phyloP scores from a whole-genome alignment of 1,284 basidiomycete genomes.

The Moniliophthora roreri region DNA sequence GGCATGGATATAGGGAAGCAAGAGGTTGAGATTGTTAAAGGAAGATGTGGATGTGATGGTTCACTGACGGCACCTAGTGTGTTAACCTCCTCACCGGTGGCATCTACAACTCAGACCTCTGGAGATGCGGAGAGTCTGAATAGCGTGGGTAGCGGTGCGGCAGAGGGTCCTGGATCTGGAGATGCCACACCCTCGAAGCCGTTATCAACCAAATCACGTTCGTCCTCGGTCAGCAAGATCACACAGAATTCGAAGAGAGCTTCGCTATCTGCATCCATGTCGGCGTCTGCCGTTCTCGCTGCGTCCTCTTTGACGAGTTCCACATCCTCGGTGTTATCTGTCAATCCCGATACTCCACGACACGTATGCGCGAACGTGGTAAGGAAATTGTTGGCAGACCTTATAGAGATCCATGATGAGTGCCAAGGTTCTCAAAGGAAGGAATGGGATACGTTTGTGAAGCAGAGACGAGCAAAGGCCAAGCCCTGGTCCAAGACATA shows the following conservation, averaged over 20 bases:
- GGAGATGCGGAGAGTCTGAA: conserved; percentile 17
- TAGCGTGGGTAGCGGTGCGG: conserved; percentile 6
- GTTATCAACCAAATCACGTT: conserved; percentile 40
- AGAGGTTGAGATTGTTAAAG: conserved; percentile 60
- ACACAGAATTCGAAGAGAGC: conserved; percentile 40
- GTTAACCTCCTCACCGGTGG: background rate
- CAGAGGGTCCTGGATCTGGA: background rate
- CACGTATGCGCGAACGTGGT: conserved; percentile 79
- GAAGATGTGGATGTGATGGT: conserved; percentile 56
- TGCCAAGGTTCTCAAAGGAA: conserved; percentile 73
- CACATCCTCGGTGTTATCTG: conserved; percentile 51
- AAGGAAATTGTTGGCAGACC: conserved; percentile 72
- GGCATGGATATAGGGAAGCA: conserved; percentile 41
- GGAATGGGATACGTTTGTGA: conserved; percentile 90
- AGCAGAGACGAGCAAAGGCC: conserved; percentile 51
- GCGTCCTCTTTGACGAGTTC: conserved; percentile 28
- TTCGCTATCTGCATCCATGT: background rate
- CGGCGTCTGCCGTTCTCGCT: conserved; percentile 25
- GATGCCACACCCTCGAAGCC: conserved; percentile 1
- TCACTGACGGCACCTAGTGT: conserved; percentile 8
- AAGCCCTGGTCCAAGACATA: conserved; percentile 26
- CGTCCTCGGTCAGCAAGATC: conserved; percentile 45
- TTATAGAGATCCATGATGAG: conserved; percentile 85
- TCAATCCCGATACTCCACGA: conserved; percentile 59
- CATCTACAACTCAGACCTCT: background rate